Conservation (phyloP, 345 rosid species). For the Leavenworthia alabamica region DNA sequence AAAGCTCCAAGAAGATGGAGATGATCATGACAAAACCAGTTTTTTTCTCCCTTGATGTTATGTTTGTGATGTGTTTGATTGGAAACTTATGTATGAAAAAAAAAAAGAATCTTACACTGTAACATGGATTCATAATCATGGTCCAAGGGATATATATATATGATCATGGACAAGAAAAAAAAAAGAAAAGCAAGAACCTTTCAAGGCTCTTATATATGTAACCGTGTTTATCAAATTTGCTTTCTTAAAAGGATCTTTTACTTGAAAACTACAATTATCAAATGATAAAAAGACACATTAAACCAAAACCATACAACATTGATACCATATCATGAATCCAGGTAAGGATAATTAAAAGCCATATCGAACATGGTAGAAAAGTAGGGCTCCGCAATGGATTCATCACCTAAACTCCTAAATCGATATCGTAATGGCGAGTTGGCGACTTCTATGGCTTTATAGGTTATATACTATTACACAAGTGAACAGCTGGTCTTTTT, state of each 20-base stretch:
- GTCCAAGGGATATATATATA: background rate
- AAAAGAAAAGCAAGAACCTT: background rate
- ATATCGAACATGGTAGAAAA: background rate
- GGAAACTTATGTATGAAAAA: constrained; percentile 19
- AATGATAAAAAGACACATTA: background rate
- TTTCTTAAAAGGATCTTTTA: background rate
- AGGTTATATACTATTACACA: background rate
- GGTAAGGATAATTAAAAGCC: background rate
- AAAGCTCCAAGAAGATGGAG: constrained; percentile 5
- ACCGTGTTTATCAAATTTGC: background rate
- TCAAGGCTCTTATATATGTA: background rate
- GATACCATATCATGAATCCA: no score
- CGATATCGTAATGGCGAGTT: background rate
- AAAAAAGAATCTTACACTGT: constrained; percentile 7
- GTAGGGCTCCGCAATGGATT: background rate
- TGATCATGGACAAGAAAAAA: background rate
- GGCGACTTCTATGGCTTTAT: background rate
- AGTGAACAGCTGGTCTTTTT: background rate
- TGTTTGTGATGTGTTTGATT: constrained; percentile 13
- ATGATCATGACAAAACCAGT: background rate
- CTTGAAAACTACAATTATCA: background rate
- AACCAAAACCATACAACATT: background rate
- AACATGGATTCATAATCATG: constrained; percentile 7
- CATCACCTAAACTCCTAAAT: background rate
- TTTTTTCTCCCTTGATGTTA: background rate